Evolutionary conservation across 768 basidiomycete species (phyloP), one percentile per base, ranked within the genome.

Genomic region (Holtermanniella nyarrowii): DNA sequence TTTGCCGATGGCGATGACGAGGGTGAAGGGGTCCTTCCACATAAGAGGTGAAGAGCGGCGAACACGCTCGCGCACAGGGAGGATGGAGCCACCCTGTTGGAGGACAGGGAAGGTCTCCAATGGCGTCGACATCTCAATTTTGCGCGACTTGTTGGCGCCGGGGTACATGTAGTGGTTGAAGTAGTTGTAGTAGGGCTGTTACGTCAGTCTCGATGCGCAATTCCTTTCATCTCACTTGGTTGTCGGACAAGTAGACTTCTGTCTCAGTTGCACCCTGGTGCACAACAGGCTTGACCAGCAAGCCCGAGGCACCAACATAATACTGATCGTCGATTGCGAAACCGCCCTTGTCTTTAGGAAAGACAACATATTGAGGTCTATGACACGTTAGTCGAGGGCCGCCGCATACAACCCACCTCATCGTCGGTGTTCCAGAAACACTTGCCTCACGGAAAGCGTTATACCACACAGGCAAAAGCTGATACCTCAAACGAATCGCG

Each of bases 301-400:
- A 70, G 18, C 93, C 90, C 5, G 88, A 87, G 12, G 78, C 77
- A 11, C 90, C 91, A 50, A 99, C 75, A 67, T 83, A 97, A 73
- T 82, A 97, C 68, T 99, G 95, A 61, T 96, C 89, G 61, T 97
- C 95, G 46, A 96, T 77, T 0, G 79, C 77, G 60, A 90, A 96
- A 3, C 95, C 95, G 43, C 76, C 74, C 53, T 80, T 76, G 67
- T 97, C 91, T 51, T 86, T 78, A 3, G 95, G 95, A 81, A 93
- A 90, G 69, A 85, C 77, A 52, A 90, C 80, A 62, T 88, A 97
- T 70, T 99, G 93, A n/a, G 95, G 95, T 46, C 91, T 95, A 56
- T 1, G 1, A 13, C 16, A 16, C 14, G 22, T 40, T 2, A 43
- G 12, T 22, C 13, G 41, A 44, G 41, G 47, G 41, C 44, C 14